These are phyloP conservation scores for Fusarium bactridioides DNA, from an alignment of 2,329 filamentous ascomycete species.

Conservation along the genomic window DNA sequence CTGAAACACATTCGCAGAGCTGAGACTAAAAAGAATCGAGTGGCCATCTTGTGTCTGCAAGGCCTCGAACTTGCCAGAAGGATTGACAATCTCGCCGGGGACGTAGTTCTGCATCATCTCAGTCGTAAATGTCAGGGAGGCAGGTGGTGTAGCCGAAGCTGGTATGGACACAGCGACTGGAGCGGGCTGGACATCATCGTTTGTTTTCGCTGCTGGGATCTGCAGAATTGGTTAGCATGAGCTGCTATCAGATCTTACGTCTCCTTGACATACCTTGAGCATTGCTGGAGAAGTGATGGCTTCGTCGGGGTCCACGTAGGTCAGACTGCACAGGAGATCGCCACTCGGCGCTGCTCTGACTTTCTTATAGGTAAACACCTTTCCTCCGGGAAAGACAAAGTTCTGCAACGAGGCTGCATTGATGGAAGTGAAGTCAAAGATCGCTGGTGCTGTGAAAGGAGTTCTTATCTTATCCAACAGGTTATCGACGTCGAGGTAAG, in stretches of 20 bases:
- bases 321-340: neutral
- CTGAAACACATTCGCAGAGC: neutral
- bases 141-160: neutral
- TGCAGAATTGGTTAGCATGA: fast-evolving
- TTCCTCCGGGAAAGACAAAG: neutral
- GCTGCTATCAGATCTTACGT: too few species aligned
- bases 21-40: neutral
- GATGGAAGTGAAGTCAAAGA: neutral
- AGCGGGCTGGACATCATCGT: fast-evolving
- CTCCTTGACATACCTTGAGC: neutral
- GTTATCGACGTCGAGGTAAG: too few species aligned
- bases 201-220: neutral
- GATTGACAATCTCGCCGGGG: neutral
- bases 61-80: neutral
- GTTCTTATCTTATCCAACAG: neutral
- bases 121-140: neutral
- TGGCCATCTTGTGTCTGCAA: neutral
- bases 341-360: neutral
- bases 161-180: fast-evolving
- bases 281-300: neutral
- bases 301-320: neutral
- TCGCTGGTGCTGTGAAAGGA: fast-evolving
- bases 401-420: neutral
- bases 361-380: fast-evolving
- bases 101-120: neutral